Conservation (phyloP, 345 rosid genomes). For the Moricandia arvensis region DNA sequence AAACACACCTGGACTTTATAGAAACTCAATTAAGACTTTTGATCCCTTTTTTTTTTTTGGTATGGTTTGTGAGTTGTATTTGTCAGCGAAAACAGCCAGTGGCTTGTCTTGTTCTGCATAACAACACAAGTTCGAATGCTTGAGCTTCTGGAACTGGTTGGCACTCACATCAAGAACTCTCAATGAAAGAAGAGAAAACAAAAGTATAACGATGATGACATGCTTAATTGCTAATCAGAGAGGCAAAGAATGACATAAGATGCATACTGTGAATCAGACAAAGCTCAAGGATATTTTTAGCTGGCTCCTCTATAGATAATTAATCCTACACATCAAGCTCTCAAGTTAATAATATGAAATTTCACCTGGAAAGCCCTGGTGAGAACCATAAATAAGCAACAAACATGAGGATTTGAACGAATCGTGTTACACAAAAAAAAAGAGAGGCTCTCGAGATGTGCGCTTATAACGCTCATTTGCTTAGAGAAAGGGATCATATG, state of each 20-base stretch:
- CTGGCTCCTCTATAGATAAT: conserved; percentile 18
- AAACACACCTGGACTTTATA: conserved; percentile 25
- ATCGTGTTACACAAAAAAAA: conserved; percentile 6
- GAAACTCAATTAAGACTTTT: conserved; percentile 11
- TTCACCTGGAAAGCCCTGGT: conserved; percentile 17
- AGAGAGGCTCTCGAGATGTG: neutral
- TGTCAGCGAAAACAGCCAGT: conserved; percentile 25
- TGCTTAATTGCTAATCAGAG: conserved; percentile 4
- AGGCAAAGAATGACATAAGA: conserved; percentile 8
- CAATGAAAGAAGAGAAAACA: conserved; percentile 4
- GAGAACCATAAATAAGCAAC: neutral
- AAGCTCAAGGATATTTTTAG: neutral
- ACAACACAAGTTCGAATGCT: conserved; percentile 20
- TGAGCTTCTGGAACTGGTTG: conserved; percentile 35
- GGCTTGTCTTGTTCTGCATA: conserved; percentile 28
- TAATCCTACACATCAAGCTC: conserved; percentile 11
- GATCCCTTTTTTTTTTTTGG: neutral
- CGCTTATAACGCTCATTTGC: neutral
- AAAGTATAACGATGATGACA: conserved; percentile 10
- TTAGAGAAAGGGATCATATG: neutral
- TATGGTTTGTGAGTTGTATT: conserved; percentile 25
- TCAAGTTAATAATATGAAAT: conserved; percentile 1
- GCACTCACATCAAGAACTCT: conserved; percentile 23
- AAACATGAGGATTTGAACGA: neutral
- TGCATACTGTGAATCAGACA: conserved; percentile 17